Conservation (phyloP, 176 grass and related monocot genomes). For the Melocanna baccifera region DNA sequence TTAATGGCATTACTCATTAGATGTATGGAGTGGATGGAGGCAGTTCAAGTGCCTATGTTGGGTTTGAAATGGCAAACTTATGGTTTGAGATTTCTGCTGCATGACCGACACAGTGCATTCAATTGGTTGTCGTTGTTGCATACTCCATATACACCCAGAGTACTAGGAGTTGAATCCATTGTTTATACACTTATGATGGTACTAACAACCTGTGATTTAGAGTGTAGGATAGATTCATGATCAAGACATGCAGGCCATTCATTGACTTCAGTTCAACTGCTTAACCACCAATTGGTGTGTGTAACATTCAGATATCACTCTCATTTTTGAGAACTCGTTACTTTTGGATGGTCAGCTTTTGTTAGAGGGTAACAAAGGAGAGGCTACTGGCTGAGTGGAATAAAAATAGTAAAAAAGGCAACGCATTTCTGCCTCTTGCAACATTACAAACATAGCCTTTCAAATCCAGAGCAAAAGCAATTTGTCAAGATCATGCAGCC, state of each 20-base stretch:
- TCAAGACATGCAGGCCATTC: constrained; percentile 4
- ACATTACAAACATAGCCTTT: constrained; percentile 40
- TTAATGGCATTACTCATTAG: constrained; percentile 37
- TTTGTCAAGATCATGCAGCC: constrained; percentile 35
- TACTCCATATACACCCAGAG: not conserved
- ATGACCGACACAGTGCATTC: constrained; percentile 15
- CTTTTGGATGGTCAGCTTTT: constrained; percentile 34
- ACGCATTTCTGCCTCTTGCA: not conserved
- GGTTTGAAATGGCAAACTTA: constrained; percentile 39
- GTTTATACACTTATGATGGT: not conserved
- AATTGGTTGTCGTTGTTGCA: constrained; percentile 33
- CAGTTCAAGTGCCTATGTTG: constrained; percentile 18
- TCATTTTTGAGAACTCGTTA: constrained; percentile 11
- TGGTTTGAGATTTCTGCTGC: not conserved
- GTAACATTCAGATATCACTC: constrained; percentile 20
- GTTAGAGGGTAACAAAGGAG: constrained; percentile 26
- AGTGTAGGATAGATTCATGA: constrained; percentile 20
- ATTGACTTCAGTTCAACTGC: constrained; percentile 19
- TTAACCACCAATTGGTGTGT: not conserved
- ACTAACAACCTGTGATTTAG: constrained; percentile 10
- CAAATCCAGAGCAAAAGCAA: constrained; percentile 26
- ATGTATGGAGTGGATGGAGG: constrained; percentile 1
- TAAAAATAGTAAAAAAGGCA: constrained; percentile 20
- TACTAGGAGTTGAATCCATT: not conserved
- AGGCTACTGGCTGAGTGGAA: constrained; percentile 13